Conservation (phyloP, 2,329 filamentous ascomycete genomes). For the Blastomyces emzantsi region DNA sequence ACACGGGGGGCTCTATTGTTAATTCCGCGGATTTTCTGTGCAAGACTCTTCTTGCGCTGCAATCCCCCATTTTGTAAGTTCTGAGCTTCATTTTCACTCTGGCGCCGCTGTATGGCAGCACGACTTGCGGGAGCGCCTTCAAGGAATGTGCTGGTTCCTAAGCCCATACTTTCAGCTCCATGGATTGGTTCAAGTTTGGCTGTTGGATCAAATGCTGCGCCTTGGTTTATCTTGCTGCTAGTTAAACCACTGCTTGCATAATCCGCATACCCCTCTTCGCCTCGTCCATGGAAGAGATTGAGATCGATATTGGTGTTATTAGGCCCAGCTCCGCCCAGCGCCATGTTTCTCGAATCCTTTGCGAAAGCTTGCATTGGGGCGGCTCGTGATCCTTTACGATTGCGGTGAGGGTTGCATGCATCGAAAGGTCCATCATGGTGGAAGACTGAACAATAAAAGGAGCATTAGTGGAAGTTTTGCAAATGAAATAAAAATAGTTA, state of each 20-base stretch:
- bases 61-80: constrained; percentile 48
- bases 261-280: constrained; percentile 79
- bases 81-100: constrained; percentile 55
- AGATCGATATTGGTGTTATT: constrained; percentile 74
- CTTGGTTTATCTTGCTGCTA: constrained; percentile 30
- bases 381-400: constrained; percentile 68
- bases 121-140: constrained; percentile 85
- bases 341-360: constrained; percentile 85
- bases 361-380: constrained; percentile 97
- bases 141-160: constrained; percentile 91
- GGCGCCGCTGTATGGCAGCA: constrained; percentile 64
- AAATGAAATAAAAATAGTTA: not conserved
- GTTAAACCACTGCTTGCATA: constrained; percentile 45
- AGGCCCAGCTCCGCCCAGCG: constrained; percentile 77
- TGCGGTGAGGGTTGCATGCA: constrained; percentile 89
- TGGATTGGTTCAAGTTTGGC: constrained; percentile 64
- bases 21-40: constrained; percentile 81
- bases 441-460: constrained; percentile 54
- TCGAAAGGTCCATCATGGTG: constrained; percentile 98
- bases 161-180: constrained; percentile 69
- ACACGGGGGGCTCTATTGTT: constrained; percentile 52
- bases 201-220: constrained; percentile 55
- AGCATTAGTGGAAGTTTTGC: constrained; percentile 6
- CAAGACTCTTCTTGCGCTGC: constrained; percentile 87
- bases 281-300: constrained; percentile 74